phyloP scores from a whole-genome alignment of 208 protist genomes.

The Blastocrithidia nonstop region DNA sequence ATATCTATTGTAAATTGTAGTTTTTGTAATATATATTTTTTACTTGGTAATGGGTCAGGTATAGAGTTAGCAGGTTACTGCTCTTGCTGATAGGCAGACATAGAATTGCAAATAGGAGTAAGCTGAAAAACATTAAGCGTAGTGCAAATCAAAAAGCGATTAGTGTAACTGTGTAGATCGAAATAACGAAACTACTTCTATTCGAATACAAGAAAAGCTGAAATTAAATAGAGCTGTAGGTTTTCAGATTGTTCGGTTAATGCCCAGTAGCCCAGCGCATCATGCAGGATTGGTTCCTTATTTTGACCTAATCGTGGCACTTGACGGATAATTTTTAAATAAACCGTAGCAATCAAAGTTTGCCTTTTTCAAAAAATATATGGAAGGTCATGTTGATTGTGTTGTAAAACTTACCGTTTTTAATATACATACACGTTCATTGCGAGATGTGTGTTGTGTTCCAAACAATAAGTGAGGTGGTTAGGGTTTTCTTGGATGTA shows the following conservation, averaged over 20 bases:
- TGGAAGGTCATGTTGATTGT: constrained; percentile 20
- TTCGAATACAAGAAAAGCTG: too few relatives aligned
- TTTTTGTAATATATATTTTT: too few relatives aligned
- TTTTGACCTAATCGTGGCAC: constrained; percentile 75
- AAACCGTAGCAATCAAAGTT: constrained; percentile 7
- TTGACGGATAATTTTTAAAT: constrained; percentile 28
- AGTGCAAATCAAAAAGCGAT: too few relatives aligned
- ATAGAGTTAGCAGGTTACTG: too few relatives aligned
- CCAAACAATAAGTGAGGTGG: constrained; percentile 21
- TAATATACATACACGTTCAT: constrained; percentile 33
- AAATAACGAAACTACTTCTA: too few relatives aligned
- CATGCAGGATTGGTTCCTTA: constrained; percentile 61
- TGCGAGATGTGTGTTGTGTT: constrained; percentile 35
- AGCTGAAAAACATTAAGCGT: too few relatives aligned
- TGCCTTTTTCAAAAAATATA: constrained; percentile 36
- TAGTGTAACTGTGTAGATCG: too few relatives aligned
- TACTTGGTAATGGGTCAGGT: too few relatives aligned
- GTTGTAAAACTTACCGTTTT: constrained; percentile 44
- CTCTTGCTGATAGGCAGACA: too few relatives aligned
- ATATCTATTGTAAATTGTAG: too few relatives aligned
- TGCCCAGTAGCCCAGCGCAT: constrained; percentile 62
- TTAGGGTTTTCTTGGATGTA: constrained; percentile 63
- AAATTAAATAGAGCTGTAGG: too few relatives aligned
- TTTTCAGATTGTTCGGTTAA: constrained; percentile 62
- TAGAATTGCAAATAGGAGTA: too few relatives aligned